These are phyloP conservation scores for Phoma sp. DNA, from an alignment of 2,329 filamentous ascomycete genomes.

Conservation along the genomic window DNA sequence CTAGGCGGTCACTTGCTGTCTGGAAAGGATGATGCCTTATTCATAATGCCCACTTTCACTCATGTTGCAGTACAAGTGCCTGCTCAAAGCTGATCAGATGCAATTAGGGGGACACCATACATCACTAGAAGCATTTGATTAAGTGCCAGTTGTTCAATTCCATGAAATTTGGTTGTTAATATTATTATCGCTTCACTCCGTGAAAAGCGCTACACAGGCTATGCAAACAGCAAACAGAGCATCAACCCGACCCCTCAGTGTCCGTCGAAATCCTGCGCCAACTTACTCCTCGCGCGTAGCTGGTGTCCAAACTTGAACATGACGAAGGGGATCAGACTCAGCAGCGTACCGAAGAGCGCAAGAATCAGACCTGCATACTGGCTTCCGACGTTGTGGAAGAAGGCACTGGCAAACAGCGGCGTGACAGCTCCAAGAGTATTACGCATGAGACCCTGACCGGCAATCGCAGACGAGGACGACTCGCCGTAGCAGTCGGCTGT, in stretches of 20 bases:
- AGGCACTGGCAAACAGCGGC: conserved; percentile 59
- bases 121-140: too few species aligned
- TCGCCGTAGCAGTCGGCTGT: conserved; percentile 61
- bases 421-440: conserved; percentile 61
- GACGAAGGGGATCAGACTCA: conserved; percentile 53
- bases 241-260: background rate
- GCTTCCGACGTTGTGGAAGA: conserved; percentile 61
- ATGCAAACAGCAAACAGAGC: too few species aligned
- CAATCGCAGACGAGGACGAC: conserved; percentile 52
- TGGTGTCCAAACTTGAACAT: conserved; percentile 52
- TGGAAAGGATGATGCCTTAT: too few species aligned
- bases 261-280: conserved; percentile 40
- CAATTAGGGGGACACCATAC: too few species aligned
- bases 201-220: too few species aligned
- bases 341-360: conserved; percentile 53
- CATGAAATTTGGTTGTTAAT: too few species aligned
- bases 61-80: too few species aligned
- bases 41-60: too few species aligned
- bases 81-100: too few species aligned
- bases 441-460: conserved; percentile 59
- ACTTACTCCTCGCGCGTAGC: conserved; percentile 49
- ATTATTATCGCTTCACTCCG: too few species aligned
- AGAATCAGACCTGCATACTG: conserved; percentile 60
- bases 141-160: too few species aligned
- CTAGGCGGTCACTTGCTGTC: too few species aligned